Conservation (phyloP, 345 rosid genomes). For the Hibiscus syriacus region DNA sequence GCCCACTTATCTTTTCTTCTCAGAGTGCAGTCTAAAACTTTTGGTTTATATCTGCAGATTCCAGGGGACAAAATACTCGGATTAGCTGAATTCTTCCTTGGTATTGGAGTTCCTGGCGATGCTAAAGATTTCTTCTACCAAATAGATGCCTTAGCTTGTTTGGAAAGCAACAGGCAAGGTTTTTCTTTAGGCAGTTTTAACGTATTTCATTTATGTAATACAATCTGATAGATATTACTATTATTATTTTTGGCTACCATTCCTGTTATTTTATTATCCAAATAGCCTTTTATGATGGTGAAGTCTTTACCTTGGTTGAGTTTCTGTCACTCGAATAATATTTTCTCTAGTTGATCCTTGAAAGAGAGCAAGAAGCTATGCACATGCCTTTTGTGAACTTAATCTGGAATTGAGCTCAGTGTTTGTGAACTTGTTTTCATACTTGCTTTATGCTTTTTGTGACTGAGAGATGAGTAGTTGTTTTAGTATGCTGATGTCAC, state of each 20-base stretch:
- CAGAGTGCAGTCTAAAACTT: conserved; percentile 9
- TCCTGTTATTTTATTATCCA: not conserved
- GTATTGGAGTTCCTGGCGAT: conserved; percentile 85
- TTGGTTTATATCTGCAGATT: conserved; percentile 49
- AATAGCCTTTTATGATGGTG: not conserved
- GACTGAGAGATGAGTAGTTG: not conserved
- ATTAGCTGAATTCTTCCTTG: conserved; percentile 79
- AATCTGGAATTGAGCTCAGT: not conserved
- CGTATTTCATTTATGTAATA: not conserved
- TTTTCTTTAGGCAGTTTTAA: conserved; percentile 5
- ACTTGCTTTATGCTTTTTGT: not conserved
- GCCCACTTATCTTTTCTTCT: conserved; percentile 4
- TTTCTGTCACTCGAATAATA: not conserved
- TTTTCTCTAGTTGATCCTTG: not conserved
- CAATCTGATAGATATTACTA: not conserved
- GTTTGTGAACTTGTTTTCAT: not conserved
- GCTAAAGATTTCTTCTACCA: conserved; percentile 78
- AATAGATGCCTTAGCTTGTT: conserved; percentile 70
- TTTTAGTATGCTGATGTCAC: not conserved
- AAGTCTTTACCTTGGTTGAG: not conserved
- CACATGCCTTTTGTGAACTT: not conserved
- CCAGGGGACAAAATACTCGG: conserved; percentile 74
- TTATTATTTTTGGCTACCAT: not conserved
- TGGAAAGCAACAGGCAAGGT: conserved; percentile 76
- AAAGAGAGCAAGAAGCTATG: not conserved